Conservation (phyloP, 164 flowering plant genomes). For the Aristolochia californica region DNA sequence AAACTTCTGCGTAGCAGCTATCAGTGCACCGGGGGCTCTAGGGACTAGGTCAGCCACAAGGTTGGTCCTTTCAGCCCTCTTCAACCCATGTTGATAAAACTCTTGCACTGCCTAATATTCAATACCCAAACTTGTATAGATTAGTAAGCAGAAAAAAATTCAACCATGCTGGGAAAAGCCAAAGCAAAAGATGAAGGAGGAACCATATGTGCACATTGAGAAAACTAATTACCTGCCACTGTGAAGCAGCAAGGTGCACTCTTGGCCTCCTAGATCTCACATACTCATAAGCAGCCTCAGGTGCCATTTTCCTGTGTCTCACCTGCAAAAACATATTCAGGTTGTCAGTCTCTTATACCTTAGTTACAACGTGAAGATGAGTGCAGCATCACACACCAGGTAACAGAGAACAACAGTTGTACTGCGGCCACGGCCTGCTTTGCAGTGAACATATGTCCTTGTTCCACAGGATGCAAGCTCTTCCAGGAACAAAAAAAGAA, state of each 20-base stretch:
- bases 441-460: conserved; percentile 88
- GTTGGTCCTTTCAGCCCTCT: conserved; percentile 9
- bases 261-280: conserved; percentile 71
- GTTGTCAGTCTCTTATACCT: background rate
- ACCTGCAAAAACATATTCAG: conserved; percentile 28
- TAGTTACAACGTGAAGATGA: background rate
- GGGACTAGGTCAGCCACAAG: conserved; percentile 9
- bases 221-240: conserved; percentile 55
- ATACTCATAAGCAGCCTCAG: conserved; percentile 52
- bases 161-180: too few relatives aligned
- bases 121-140: background rate
- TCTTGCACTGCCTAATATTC: conserved; percentile 61
- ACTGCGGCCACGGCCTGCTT: conserved; percentile 94
- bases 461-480: conserved; percentile 40
- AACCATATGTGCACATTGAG: background rate
- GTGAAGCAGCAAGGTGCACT: conserved; percentile 74
- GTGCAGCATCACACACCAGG: conserved; percentile 38
- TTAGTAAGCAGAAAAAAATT: too few relatives aligned
- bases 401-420: conserved; percentile 87
- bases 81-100: conserved; percentile 37
- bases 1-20: background rate
- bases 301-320: conserved; percentile 70
- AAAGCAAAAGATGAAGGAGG: too few relatives aligned
- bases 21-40: background rate
- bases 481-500: conserved; percentile 7